A percentile compares a stretch with the other conserved stretches of the same genome.
These are phyloP conservation scores for Claviceps sp. DNA, from an alignment of 2,329 filamentous ascomycete species.

Conservation along the genomic window DNA sequence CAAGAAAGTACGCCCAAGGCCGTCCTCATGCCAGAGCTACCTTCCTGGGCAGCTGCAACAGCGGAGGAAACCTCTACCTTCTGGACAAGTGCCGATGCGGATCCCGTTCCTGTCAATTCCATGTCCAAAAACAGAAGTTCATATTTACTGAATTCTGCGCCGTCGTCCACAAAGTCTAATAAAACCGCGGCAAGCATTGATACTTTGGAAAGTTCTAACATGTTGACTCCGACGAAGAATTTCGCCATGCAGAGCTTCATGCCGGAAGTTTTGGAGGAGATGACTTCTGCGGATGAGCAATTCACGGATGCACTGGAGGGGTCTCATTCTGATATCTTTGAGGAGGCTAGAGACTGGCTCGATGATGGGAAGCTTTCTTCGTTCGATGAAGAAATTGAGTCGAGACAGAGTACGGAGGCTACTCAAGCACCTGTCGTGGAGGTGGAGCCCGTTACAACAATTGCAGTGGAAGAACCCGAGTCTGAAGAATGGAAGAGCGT, in stretches of 20 bases:
- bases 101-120: slow-evolving; percentile 26
- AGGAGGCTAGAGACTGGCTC: slow-evolving; percentile 8
- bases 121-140: slow-evolving; percentile 30
- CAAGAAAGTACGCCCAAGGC: slow-evolving; percentile 58
- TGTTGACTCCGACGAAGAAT: slow-evolving; percentile 14
- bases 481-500: slow-evolving; percentile 7
- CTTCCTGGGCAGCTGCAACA: slow-evolving; percentile 7
- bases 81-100: slow-evolving; percentile 14
- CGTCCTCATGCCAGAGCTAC: slow-evolving; percentile 21
- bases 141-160: slow-evolving; percentile 26
- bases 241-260: slow-evolving; percentile 7
- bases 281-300: slow-evolving; percentile 22
- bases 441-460: neutral
- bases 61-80: slow-evolving; percentile 3
- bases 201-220: slow-evolving; percentile 11
- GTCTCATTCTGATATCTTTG: slow-evolving; percentile 11
- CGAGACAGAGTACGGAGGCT: slow-evolving; percentile 1
- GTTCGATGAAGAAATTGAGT: slow-evolving; percentile 1
- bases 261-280: slow-evolving; percentile 16
- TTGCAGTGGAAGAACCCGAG: slow-evolving; percentile 7
- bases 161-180: slow-evolving; percentile 18
- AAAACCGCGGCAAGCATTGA: slow-evolving; percentile 14
- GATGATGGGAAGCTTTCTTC: slow-evolving; percentile 1
- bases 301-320: slow-evolving; percentile 22
- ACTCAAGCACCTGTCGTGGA: slow-evolving; percentile 3